Percentiles rank a stretch among this genome's conserved stretches.
These are phyloP conservation scores for Trametes villosa DNA, from an alignment of 768 basidiomycete species.

Conservation along the genomic window DNA sequence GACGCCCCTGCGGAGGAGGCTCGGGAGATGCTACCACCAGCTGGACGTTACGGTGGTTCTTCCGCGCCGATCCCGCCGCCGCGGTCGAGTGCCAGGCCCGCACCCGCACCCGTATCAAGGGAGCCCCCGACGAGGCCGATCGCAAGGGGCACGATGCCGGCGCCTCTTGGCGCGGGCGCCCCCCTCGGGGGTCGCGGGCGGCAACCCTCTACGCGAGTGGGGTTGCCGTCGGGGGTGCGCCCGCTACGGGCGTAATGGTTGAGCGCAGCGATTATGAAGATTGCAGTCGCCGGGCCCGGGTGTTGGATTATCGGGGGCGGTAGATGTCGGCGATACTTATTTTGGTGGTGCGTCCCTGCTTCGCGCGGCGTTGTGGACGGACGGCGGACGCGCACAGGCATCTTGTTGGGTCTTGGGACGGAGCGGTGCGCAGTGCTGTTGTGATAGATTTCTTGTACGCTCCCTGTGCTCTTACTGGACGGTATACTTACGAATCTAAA, in stretches of 20 bases:
- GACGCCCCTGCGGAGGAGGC: neutral
- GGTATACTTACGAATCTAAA: neutral
- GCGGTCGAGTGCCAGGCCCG: neutral
- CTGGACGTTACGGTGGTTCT: neutral
- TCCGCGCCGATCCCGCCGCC: constrained; percentile 6
- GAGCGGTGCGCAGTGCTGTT: neutral
- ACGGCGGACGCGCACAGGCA: neutral
- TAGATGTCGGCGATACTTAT: neutral
- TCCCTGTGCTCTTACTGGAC: constrained; percentile 8
- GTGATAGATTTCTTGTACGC: constrained; percentile 13
- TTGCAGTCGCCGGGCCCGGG: neutral
- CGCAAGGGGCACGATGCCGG: constrained; percentile 4
- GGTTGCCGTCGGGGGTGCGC: constrained; percentile 29
- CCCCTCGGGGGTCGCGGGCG: constrained; percentile 22
- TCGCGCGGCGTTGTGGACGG: neutral
- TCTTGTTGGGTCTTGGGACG: neutral
- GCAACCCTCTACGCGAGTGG: constrained; percentile 19
- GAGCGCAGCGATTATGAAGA: too few relatives aligned
- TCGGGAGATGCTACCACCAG: neutral
- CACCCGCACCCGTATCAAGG: constrained; percentile 9
- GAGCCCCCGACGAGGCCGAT: constrained; percentile 11
- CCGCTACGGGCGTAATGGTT: constrained; percentile 21
- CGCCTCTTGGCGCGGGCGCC: constrained; percentile 9
- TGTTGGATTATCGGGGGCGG: neutral
- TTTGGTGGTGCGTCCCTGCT: too few relatives aligned